Conservation (phyloP, 2,329 filamentous ascomycete species). For the Penicillium palitans region DNA sequence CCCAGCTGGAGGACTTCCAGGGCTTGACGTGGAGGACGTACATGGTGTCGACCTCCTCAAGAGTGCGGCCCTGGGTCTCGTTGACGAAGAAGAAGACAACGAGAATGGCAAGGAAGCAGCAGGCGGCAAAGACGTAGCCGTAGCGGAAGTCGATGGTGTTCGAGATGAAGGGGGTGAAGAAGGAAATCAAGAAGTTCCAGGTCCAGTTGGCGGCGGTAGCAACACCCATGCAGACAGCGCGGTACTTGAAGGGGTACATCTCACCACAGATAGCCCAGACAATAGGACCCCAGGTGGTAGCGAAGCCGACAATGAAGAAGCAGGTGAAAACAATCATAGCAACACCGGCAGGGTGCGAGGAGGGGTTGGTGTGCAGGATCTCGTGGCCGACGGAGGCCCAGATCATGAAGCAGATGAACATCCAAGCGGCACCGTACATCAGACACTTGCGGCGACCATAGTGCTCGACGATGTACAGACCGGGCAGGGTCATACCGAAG, state of each 20-base stretch:
- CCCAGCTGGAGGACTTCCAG: slow-evolving; percentile 59
- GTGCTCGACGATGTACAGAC: slow-evolving; percentile 69
- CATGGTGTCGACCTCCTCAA: slow-evolving; percentile 81
- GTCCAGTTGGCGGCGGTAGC: slow-evolving; percentile 77
- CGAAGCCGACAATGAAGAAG: slow-evolving; percentile 73
- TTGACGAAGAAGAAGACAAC: slow-evolving; percentile 77
- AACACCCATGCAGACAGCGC: slow-evolving; percentile 75
- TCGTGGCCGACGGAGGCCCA: slow-evolving; percentile 62
- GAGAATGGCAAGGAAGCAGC: slow-evolving; percentile 63
- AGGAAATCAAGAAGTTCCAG: slow-evolving; percentile 74
- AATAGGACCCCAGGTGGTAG: slow-evolving; percentile 68
- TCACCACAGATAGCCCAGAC: slow-evolving; percentile 49
- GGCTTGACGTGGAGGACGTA: slow-evolving; percentile 67
- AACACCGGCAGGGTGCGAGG: slow-evolving; percentile 56
- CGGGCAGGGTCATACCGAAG: slow-evolving; percentile 65
- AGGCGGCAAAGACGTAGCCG: slow-evolving; percentile 75
- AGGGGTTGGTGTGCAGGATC: slow-evolving; percentile 41
- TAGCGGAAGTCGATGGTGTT: slow-evolving; percentile 71
- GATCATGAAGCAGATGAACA: slow-evolving; percentile 60
- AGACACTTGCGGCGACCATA: slow-evolving; percentile 69
- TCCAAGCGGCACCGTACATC: slow-evolving; percentile 67
- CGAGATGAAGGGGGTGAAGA: slow-evolving; percentile 81
- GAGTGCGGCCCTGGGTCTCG: slow-evolving; percentile 69
- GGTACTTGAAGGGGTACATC: slow-evolving; percentile 50
- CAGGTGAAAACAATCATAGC: slow-evolving; percentile 72